A percentile compares a stretch with the other conserved stretches of the same genome.
Evolutionary conservation across 768 basidiomycete species (phyloP).

Genomic region (Terana coerulea): DNA sequence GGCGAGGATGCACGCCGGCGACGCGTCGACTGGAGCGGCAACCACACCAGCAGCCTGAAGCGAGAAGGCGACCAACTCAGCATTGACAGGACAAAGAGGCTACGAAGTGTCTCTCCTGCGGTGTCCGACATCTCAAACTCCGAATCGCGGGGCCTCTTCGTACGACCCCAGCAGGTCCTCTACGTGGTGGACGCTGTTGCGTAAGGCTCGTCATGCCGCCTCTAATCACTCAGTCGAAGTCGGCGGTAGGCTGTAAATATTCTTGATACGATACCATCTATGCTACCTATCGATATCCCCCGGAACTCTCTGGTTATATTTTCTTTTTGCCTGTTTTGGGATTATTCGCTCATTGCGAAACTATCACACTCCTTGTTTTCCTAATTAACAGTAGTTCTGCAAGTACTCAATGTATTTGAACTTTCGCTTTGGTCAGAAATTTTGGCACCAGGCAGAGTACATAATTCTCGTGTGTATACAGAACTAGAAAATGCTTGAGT

Average conservation of each 20-base stretch:
- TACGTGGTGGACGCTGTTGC: constrained; percentile 85
- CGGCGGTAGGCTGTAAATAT: not conserved
- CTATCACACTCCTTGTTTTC: constrained; percentile 13
- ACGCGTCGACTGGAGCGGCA: constrained; percentile 28
- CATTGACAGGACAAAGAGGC: constrained; percentile 49
- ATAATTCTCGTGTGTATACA: too few species aligned
- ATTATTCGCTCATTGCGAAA: constrained; percentile 3
- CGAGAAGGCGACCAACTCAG: constrained; percentile 55
- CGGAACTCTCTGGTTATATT: not conserved
- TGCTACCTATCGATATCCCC: constrained; percentile 3
- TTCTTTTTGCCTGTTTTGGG: constrained; percentile 3
- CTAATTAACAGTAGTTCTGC: constrained; percentile 1
- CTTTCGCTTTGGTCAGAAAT: too few species aligned
- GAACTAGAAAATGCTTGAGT: too few species aligned
- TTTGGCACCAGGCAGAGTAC: too few species aligned
- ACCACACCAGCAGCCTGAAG: constrained; percentile 37
- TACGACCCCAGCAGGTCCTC: constrained; percentile 80
- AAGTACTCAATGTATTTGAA: too few species aligned
- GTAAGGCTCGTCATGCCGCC: constrained; percentile 34
- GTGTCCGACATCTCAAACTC: constrained; percentile 52
- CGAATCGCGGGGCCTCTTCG: constrained; percentile 74
- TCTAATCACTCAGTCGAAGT: too few species aligned
- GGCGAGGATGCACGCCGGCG: constrained; percentile 45
- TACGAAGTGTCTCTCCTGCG: constrained; percentile 65
- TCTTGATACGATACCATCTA: constrained; percentile 5